These are phyloP conservation scores for Adenanthera pavonina DNA, from an alignment of 306 rosid species.

Conservation along the genomic window DNA sequence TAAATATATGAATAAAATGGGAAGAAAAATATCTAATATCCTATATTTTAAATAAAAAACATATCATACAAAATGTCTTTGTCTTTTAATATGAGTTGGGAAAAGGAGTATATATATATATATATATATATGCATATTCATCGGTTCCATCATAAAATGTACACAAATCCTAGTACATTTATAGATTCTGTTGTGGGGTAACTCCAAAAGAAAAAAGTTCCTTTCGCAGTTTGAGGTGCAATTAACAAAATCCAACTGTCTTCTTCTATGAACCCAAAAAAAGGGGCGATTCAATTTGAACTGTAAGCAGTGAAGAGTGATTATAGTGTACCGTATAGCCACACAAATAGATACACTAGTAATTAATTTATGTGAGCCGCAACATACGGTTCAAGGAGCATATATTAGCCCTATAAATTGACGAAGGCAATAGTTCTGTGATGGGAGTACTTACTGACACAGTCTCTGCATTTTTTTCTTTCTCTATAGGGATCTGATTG, in stretches of 20 bases:
- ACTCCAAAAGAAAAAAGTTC: background rate
- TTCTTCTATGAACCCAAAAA: background rate
- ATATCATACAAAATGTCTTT: too few relatives aligned
- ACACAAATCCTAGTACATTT: background rate
- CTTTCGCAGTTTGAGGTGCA: conserved; percentile 12
- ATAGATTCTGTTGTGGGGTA: background rate
- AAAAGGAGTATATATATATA: too few relatives aligned
- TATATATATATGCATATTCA: too few relatives aligned
- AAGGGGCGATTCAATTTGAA: background rate
- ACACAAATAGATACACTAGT: background rate
- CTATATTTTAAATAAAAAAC: too few relatives aligned
- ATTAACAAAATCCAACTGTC: conserved; percentile 35
- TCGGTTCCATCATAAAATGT: background rate
- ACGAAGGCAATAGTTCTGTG: background rate
- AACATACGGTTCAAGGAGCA: background rate
- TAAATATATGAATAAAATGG: too few relatives aligned
- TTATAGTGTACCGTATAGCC: too few relatives aligned
- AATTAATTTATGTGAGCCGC: background rate
- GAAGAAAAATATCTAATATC: too few relatives aligned
- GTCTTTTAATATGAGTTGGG: too few relatives aligned
- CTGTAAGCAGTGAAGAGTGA: background rate
- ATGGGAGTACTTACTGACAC: background rate
- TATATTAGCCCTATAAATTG: background rate
- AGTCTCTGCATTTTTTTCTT: background rate
- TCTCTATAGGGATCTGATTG: too few relatives aligned